phyloP scores from a whole-genome alignment of 768 basidiomycete genomes.

The Mycena chlorophos region DNA sequence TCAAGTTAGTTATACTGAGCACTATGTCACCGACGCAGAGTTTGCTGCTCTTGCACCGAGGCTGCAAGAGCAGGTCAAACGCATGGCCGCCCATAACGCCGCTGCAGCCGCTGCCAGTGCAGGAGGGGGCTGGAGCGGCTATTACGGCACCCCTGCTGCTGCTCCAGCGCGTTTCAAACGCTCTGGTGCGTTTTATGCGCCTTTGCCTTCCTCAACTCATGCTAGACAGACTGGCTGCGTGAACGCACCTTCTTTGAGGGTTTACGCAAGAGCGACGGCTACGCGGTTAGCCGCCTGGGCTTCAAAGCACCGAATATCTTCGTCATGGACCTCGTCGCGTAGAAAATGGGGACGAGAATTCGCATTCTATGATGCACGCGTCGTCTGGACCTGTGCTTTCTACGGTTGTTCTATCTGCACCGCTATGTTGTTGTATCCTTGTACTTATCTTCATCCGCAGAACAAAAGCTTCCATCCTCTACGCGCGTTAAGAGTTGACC shows the following conservation, averaged over 20 bases:
- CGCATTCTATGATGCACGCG: too few species aligned
- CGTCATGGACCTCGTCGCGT: conserved; percentile 63
- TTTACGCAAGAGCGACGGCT: conserved; percentile 58
- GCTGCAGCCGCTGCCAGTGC: conserved; percentile 31
- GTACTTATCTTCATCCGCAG: too few species aligned
- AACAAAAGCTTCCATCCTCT: too few species aligned
- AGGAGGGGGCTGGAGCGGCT: conserved; percentile 28
- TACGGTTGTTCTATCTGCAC: background rate
- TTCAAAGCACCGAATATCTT: conserved; percentile 80
- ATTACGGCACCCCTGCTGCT: conserved; percentile 51
- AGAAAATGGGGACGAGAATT: too few species aligned
- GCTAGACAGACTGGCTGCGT: conserved; percentile 67
- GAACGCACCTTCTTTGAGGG: conserved; percentile 73
- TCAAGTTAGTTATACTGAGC: conserved; percentile 61
- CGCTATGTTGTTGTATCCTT: too few species aligned
- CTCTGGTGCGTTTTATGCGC: conserved; percentile 44
- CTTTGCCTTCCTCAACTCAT: background rate
- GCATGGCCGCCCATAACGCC: conserved; percentile 49
- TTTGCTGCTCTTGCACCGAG: conserved; percentile 59
- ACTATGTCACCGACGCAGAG: conserved; percentile 66
- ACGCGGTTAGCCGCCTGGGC: conserved; percentile 61
- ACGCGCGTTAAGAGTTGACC: too few species aligned
- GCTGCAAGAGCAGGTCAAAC: conserved; percentile 70
- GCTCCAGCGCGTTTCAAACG: conserved; percentile 56
- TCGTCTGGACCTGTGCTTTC: background rate